Conservation (phyloP, 2,329 filamentous ascomycete genomes). For the Diaporthe caulivora region DNA sequence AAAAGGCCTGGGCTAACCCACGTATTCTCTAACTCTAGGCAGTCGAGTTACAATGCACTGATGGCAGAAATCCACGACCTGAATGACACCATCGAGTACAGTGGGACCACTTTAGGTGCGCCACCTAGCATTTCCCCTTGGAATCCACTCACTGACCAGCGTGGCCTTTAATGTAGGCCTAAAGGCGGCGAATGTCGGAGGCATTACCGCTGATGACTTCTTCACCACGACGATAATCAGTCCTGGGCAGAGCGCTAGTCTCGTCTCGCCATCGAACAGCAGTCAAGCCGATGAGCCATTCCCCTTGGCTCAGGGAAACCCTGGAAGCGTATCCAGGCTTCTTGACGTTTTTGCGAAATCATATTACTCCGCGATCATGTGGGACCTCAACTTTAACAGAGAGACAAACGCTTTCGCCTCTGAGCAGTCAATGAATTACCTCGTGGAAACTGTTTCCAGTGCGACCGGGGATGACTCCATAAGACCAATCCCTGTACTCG, state of each 20-base stretch:
- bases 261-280: constrained; percentile 10
- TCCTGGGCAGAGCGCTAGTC: constrained; percentile 25
- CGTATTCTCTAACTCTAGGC: background rate
- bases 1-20: background rate
- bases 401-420: constrained; percentile 25
- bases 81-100: constrained; percentile 26
- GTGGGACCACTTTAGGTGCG: constrained; percentile 32
- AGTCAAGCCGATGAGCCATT: background rate
- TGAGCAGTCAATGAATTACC: background rate
- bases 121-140: too few species aligned
- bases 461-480: background rate
- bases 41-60: constrained; percentile 16
- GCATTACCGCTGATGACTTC: constrained; percentile 33
- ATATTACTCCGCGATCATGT: constrained; percentile 35
- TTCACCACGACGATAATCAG: constrained; percentile 26
- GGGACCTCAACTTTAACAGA: constrained; percentile 29
- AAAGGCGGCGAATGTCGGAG: background rate
- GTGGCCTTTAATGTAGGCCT: background rate
- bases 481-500: constrained; percentile 3
- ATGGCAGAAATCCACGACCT: constrained; percentile 22
- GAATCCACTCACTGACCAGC: background rate
- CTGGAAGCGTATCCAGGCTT: constrained; percentile 7
- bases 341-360: constrained; percentile 34
- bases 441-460: constrained; percentile 10
- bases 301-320: constrained; percentile 20